These are phyloP conservation scores for Mollisiaceae sp. DNA, from an alignment of 2,329 filamentous ascomycete species.

Conservation along the genomic window DNA sequence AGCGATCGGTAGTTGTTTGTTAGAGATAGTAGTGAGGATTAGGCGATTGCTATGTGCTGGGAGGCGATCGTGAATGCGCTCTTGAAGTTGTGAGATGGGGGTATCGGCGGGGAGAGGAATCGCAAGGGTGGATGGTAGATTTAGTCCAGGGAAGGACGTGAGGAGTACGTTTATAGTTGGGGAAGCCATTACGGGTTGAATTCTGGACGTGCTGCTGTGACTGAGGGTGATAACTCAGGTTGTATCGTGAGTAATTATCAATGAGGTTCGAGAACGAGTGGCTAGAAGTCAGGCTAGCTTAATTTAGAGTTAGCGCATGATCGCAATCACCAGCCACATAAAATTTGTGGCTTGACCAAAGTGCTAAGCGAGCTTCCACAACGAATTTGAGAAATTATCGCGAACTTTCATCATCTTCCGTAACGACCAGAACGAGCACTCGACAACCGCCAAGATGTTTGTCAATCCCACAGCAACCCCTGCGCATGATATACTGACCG, in stretches of 20 bases:
- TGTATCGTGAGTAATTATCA: background rate
- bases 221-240: background rate
- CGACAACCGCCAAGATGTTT: conserved; percentile 53
- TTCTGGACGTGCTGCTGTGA: background rate
- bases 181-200: conserved; percentile 53
- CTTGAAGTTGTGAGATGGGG: conserved; percentile 69
- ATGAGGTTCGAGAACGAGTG: background rate
- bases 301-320: background rate
- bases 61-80: conserved; percentile 64
- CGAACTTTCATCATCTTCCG: conserved; percentile 23
- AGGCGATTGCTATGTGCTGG: conserved; percentile 64
- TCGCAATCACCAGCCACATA: conserved; percentile 20
- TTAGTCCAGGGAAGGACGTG: conserved; percentile 81
- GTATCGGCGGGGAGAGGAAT: conserved; percentile 72
- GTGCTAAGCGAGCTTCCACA: conserved; percentile 17
- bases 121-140: conserved; percentile 80
- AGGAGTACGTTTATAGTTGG: conserved; percentile 79
- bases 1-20: conserved; percentile 66
- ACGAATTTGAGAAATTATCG: conserved; percentile 21
- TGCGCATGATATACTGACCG: conserved; percentile 39
- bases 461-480: background rate
- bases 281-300: conserved; percentile 12
- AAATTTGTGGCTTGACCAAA: conserved; percentile 11
- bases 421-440: conserved; percentile 26
- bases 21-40: conserved; percentile 81